Conservation (phyloP, 2,329 filamentous ascomycete genomes). For the Curvularia lunata region DNA sequence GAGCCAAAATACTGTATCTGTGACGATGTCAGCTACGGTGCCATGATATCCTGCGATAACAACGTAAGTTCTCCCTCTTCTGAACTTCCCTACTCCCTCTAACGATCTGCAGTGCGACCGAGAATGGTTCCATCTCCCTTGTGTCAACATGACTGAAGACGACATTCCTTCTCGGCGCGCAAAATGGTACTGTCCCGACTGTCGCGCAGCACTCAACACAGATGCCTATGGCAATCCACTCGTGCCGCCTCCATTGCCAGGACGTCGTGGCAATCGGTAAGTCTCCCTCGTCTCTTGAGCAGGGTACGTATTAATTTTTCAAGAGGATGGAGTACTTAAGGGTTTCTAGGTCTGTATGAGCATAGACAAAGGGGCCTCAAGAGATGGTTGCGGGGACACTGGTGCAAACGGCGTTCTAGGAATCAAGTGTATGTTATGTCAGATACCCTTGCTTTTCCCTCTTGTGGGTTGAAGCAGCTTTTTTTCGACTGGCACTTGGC, state of each 20-base stretch:
- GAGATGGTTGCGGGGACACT: neutral
- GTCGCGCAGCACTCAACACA: conserved; percentile 48
- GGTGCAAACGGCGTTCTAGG: neutral
- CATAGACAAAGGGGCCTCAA: neutral
- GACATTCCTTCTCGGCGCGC: conserved; percentile 73
- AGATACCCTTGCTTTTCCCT: neutral
- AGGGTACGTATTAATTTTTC: conserved; percentile 38
- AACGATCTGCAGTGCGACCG: conserved; percentile 67
- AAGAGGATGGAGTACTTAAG: conserved; percentile 47
- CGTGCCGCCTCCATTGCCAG: conserved; percentile 42
- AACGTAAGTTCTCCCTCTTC: conserved; percentile 54
- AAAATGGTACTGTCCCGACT: conserved; percentile 87
- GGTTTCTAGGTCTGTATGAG: conserved; percentile 22
- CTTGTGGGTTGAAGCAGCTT: neutral
- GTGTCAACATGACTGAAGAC: conserved; percentile 66
- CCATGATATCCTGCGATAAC: conserved; percentile 85
- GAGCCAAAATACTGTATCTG: conserved; percentile 81
- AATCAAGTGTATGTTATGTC: neutral
- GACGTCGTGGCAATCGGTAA: conserved; percentile 44
- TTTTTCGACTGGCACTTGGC: neutral
- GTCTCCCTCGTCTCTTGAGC: conserved; percentile 27
- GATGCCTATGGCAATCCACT: conserved; percentile 46
- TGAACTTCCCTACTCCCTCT: conserved; percentile 15
- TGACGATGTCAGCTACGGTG: conserved; percentile 79
- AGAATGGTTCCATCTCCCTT: conserved; percentile 86